A percentile compares a stretch with the other conserved stretches of the same genome.
Conservation (phyloP, 148 eudicot genomes). For the Amaranthus hypochondriacus region DNA sequence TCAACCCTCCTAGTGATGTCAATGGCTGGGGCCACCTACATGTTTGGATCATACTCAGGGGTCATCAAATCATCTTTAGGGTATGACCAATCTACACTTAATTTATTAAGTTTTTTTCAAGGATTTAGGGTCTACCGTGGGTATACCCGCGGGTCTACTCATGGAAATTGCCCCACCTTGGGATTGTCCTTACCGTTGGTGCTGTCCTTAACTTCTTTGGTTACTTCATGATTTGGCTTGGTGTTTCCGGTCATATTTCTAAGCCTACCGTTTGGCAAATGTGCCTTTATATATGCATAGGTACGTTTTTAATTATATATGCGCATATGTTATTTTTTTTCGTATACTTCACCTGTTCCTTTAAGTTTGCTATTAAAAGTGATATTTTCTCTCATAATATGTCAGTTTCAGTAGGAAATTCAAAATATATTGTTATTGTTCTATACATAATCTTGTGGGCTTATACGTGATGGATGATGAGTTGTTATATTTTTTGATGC, state of each 20-base stretch:
- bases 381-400: too few species aligned
- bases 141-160: conserved; percentile 31
- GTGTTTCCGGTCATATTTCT: conserved; percentile 27
- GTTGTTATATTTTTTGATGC: too few species aligned
- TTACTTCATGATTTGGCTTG: conserved; percentile 49
- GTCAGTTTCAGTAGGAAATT: too few species aligned
- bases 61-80: conserved; percentile 25
- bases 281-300: conserved; percentile 34
- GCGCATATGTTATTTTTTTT: too few species aligned
- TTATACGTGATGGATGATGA: too few species aligned
- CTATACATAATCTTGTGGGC: too few species aligned
- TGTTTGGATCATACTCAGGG: conserved; percentile 34
- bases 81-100: conserved; percentile 40
- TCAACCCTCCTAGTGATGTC: conserved; percentile 36
- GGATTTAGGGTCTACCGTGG: conserved; percentile 34
- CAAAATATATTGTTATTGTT: too few species aligned
- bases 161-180: conserved; percentile 42
- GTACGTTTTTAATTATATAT: conserved; percentile 8
- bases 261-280: conserved; percentile 39
- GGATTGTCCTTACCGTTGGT: conserved; percentile 32
- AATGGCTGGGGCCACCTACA: conserved; percentile 30
- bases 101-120: conserved; percentile 39
- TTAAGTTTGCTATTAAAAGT: too few species aligned
- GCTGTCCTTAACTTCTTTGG: conserved; percentile 38
- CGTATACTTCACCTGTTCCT: too few species aligned